Base-by-base conservation (phyloP, 1,284 basidiomycete genomes). In the Meripilus lineatus region DNA sequence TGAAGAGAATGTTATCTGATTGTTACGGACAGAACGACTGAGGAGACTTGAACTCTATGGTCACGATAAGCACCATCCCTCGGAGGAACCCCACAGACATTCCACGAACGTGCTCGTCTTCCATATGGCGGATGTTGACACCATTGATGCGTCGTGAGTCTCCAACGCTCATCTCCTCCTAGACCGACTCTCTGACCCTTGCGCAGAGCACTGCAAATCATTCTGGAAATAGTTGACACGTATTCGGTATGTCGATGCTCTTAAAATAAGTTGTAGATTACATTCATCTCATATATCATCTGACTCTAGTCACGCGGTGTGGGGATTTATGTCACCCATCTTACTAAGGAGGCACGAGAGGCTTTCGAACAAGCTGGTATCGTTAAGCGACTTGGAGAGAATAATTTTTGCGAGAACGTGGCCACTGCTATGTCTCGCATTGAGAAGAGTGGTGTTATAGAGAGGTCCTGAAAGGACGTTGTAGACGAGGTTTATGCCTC, bases 121-220 rank as follows among this genome's bases (percentile, higher is more conserved):
- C 66, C 92, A 96, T 58, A 77, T 94, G 70, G 82, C 85, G 8
- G 93, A 91, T 63, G 84, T 92, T 3, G 89, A 92, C 49, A 75
- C 70, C 17, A 83, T 85, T 49, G 91, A 93, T 61, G 89, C 91
- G 8, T 91, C 88, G 85, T 91, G 58, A 61, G 85, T 72, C 17
- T 18, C 8, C 11, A 42, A 23, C 15, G 14, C 39, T 39, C 46
- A 42, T 42, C 50, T 15, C 49, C 45, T 36, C 35, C 15, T 34
- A 38, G 21, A 38, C 33, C 14, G 8, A 21, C 24, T 44, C 22
- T 30, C 37, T 45, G 24, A 39, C n/a, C 17, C 17, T 6, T n/a
- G 21, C 23, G 8, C 53, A 90, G 87, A 21, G 92, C 93, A 10
- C 76, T 84, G 3, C 89, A 93, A 62, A 91, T 94, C 50, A 78